phyloP scores from a whole-genome alignment of 2,329 filamentous ascomycete genomes.

The Zasmidium cellare region DNA sequence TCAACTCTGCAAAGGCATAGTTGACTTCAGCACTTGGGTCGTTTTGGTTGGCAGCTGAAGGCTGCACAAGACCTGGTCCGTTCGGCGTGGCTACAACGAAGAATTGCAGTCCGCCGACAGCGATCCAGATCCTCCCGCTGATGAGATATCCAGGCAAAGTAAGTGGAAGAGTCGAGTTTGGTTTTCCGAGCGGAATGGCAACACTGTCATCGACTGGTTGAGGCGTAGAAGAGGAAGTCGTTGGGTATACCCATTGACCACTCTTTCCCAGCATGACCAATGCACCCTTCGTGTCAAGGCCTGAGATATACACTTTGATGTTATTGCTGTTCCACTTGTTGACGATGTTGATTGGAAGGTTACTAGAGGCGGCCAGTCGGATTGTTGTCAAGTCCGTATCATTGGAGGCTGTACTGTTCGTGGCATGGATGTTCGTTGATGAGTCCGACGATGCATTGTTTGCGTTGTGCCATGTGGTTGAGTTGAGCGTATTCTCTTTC shows the following conservation, averaged over 20 bases:
- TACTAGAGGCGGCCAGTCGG: conserved; percentile 5
- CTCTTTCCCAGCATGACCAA: conserved; percentile 46
- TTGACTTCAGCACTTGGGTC: conserved; percentile 45
- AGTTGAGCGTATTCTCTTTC: conserved; percentile 23
- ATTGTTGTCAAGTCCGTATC: background rate
- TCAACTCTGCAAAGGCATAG: conserved; percentile 48
- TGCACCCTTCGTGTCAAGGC: conserved; percentile 40
- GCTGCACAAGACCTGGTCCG: conserved; percentile 49
- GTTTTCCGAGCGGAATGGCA: conserved; percentile 40
- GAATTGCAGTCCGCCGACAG: conserved; percentile 45
- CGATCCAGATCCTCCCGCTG: conserved; percentile 49
- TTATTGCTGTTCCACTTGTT: conserved; percentile 43
- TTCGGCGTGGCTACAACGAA: conserved; percentile 40
- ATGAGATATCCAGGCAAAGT: conserved; percentile 43
- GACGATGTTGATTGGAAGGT: conserved; percentile 34
- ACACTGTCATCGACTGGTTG: conserved; percentile 39
- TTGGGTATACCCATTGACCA: conserved; percentile 45
- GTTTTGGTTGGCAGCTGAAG: conserved; percentile 41
- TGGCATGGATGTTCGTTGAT: background rate
- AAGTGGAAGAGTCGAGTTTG: conserved; percentile 40
- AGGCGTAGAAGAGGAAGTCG: conserved; percentile 37
- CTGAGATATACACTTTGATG: conserved; percentile 48
- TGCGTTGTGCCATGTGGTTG: conserved; percentile 15
- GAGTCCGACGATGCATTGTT: background rate
- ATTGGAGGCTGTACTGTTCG: background rate